These are phyloP conservation scores for Penicillium taxi DNA, from an alignment of 495 filamentous ascomycete genomes.

Conservation along the genomic window DNA sequence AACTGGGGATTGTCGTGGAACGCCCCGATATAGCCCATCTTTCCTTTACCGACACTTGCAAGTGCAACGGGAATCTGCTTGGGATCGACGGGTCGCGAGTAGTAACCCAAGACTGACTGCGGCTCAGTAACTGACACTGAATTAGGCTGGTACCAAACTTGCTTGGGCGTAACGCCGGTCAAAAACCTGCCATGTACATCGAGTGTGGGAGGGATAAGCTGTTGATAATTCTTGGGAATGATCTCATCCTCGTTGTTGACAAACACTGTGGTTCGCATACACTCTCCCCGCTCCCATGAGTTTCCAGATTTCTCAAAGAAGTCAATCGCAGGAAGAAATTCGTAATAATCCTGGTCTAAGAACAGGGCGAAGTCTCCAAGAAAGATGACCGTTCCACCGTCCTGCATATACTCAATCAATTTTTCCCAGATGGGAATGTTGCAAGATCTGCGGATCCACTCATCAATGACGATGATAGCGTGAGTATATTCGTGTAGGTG, in stretches of 20 bases:
- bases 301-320: too few species aligned
- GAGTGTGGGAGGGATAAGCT: too few species aligned
- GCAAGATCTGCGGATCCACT: background rate
- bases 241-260: too few species aligned
- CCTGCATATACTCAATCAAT: background rate
- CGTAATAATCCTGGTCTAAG: background rate
- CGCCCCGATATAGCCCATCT: conserved; percentile 6
- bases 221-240: too few species aligned
- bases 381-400: conserved; percentile 6
- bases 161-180: background rate
- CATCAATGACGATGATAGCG: background rate
- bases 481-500: too few species aligned
- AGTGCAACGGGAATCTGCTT: conserved; percentile 1
- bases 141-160: conserved; percentile 3
- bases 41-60: background rate
- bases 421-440: background rate
- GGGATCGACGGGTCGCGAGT: too few species aligned
- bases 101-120: too few species aligned
- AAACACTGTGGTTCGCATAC: too few species aligned
- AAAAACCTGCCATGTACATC: background rate
- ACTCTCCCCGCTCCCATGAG: too few species aligned
- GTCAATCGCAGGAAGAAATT: background rate
- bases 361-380: background rate
- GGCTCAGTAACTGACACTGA: too few species aligned
- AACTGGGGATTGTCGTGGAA: background rate